These are phyloP conservation scores for Chlamydomonas incerta DNA, from an alignment of 139 green algal species.

Conservation along the genomic window DNA sequence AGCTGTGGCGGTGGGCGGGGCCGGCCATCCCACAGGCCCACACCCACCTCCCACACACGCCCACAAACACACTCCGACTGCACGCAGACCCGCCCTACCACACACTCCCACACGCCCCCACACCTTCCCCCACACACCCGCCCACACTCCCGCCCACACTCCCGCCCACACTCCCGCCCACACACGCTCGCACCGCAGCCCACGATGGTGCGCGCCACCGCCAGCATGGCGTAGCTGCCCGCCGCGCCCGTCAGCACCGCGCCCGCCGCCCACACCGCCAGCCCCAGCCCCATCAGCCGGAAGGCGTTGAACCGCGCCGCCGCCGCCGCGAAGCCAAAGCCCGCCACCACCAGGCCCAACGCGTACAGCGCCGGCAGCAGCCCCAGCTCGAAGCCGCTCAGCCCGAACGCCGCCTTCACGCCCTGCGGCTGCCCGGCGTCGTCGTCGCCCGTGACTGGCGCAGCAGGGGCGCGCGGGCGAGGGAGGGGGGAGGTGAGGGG, in stretches of 20 bases:
- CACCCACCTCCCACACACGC: no score
- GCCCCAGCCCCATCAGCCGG: conserved; percentile 61
- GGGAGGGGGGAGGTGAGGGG: background rate
- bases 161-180: no score
- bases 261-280: conserved; percentile 61
- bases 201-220: conserved; percentile 29
- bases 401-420: background rate
- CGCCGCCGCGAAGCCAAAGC: conserved; percentile 57
- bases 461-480: background rate
- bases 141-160: no score
- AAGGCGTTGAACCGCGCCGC: conserved; percentile 52
- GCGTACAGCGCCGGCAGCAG: conserved; percentile 62
- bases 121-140: no score
- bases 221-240: conserved; percentile 17
- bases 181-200: conserved; percentile 56
- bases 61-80: no score
- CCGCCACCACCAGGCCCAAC: conserved; percentile 53
- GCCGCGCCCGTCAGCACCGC: conserved; percentile 47
- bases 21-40: no score
- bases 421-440: background rate
- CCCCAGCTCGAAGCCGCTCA: background rate
- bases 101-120: no score
- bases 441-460: conserved; percentile 4
- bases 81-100: background rate
- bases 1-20: no score